Conservation (phyloP, 768 basidiomycete species). For the Cystobasidium ongulense region DNA sequence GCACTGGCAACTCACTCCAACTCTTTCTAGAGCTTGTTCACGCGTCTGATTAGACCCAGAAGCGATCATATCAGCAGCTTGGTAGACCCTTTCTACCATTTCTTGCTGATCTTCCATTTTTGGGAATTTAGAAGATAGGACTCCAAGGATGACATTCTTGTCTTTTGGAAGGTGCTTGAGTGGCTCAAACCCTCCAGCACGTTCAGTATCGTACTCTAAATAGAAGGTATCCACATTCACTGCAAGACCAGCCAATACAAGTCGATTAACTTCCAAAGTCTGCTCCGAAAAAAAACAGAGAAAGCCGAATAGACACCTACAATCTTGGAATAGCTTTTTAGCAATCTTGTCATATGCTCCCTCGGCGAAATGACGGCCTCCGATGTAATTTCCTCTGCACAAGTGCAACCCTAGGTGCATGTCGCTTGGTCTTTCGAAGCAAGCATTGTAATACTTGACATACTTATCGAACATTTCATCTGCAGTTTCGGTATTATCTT, state of each 20-base stretch:
- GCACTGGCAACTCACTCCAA: slow-evolving; percentile 59
- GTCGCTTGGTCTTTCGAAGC: slow-evolving; percentile 38
- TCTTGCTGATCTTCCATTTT: slow-evolving; percentile 53
- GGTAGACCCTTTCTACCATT: slow-evolving; percentile 52
- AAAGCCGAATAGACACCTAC: slow-evolving; percentile 4
- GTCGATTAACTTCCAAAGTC: not conserved
- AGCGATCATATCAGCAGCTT: slow-evolving; percentile 53
- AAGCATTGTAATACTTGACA: slow-evolving; percentile 54
- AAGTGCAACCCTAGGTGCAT: slow-evolving; percentile 43
- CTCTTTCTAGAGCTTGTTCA: slow-evolving; percentile 53
- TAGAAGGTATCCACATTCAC: slow-evolving; percentile 41
- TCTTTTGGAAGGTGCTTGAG: slow-evolving; percentile 39
- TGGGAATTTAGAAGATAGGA: slow-evolving; percentile 41
- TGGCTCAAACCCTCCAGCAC: slow-evolving; percentile 39
- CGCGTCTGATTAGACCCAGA: slow-evolving; percentile 50
- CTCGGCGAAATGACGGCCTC: slow-evolving; percentile 39
- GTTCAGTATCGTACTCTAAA: slow-evolving; percentile 43
- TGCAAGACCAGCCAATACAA: not conserved
- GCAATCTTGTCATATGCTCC: slow-evolving; percentile 44
- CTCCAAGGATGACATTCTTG: slow-evolving; percentile 42
- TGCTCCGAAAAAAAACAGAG: too few species aligned
- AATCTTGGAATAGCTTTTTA: slow-evolving; percentile 39
- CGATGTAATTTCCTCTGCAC: slow-evolving; percentile 37
- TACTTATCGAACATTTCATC: slow-evolving; percentile 60
- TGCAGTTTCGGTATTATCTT: slow-evolving; percentile 50